These are phyloP conservation scores for Aspergillus hancockii DNA, from an alignment of 495 filamentous ascomycete species.

Conservation along the genomic window DNA sequence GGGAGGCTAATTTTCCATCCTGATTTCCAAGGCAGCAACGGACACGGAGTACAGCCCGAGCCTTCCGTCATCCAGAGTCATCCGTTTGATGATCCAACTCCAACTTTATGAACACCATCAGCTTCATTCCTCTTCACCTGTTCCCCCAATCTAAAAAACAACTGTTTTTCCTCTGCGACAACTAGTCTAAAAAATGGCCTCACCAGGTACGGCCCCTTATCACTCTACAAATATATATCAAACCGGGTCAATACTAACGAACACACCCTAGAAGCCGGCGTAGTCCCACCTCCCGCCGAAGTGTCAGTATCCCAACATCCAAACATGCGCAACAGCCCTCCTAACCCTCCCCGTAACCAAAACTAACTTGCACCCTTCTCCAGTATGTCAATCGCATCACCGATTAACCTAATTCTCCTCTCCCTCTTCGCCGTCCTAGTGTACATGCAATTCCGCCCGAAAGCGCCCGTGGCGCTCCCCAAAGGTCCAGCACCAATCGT, in stretches of 20 bases:
- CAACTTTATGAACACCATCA: neutral
- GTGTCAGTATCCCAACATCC: conserved; percentile 26
- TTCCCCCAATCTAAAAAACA: neutral
- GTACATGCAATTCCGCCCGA: conserved; percentile 67
- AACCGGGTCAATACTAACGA: conserved; percentile 6
- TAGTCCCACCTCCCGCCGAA: conserved; percentile 29
- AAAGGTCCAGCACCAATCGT: conserved; percentile 72
- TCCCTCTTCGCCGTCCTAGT: conserved; percentile 67
- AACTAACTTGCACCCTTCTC: conserved; percentile 1
- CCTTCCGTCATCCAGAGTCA: neutral
- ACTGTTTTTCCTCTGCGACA: neutral
- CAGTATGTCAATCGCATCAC: conserved; percentile 67
- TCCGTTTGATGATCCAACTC: neutral
- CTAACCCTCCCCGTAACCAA: neutral
- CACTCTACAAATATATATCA: neutral
- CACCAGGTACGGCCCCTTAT: neutral
- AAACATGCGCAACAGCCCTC: neutral
- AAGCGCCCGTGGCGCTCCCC: conserved; percentile 60
- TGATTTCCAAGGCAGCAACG: neutral
- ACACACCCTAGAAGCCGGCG: conserved; percentile 11
- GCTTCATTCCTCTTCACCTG: neutral
- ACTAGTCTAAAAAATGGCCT: neutral
- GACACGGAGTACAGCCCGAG: neutral
- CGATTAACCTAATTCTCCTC: conserved; percentile 77
- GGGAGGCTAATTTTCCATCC: too few species aligned